Evolutionary conservation across 2,329 filamentous ascomycete species (phyloP).

Genomic region (Aspergillus flavus): DNA sequence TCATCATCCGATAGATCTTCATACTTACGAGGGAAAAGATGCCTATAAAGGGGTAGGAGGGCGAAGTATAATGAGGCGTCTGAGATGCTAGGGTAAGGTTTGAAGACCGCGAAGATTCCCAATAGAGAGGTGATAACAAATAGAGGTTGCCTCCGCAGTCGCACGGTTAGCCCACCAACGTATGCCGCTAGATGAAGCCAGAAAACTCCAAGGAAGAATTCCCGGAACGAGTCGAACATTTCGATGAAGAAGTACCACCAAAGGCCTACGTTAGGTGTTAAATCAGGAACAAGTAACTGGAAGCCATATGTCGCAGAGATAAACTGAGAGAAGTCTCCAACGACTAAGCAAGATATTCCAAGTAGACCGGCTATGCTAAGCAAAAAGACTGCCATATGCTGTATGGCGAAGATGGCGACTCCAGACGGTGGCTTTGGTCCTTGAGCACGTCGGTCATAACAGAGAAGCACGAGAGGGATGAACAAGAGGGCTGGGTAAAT

Average conservation of each 20-base stretch:
- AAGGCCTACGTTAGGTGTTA: slow-evolving; percentile 91
- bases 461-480: slow-evolving; percentile 77
- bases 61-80: slow-evolving; percentile 86
- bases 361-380: slow-evolving; percentile 65
- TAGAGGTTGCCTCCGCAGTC: slow-evolving; percentile 81
- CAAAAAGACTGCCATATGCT: slow-evolving; percentile 57
- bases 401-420: slow-evolving; percentile 54
- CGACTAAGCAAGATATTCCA: slow-evolving; percentile 71
- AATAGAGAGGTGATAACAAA: slow-evolving; percentile 82
- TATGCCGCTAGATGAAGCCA: slow-evolving; percentile 94
- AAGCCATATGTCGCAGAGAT: slow-evolving; percentile 88
- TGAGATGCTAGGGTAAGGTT: slow-evolving; percentile 91
- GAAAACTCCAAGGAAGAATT: slow-evolving; percentile 97
- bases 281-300: slow-evolving; percentile 84
- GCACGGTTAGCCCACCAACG: slow-evolving; percentile 80
- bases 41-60: slow-evolving; percentile 81
- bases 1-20: background rate
- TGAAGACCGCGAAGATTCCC: slow-evolving; percentile 92
- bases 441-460: slow-evolving; percentile 66
- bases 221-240: slow-evolving; percentile 97
- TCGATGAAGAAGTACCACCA: slow-evolving; percentile 99
- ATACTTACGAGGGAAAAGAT: slow-evolving; percentile 76
- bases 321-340: slow-evolving; percentile 82
- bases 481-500: slow-evolving; percentile 89
- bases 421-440: slow-evolving; percentile 34